Conservation (phyloP, 2,329 filamentous ascomycete genomes). For the Mycocentrospora acerina region DNA sequence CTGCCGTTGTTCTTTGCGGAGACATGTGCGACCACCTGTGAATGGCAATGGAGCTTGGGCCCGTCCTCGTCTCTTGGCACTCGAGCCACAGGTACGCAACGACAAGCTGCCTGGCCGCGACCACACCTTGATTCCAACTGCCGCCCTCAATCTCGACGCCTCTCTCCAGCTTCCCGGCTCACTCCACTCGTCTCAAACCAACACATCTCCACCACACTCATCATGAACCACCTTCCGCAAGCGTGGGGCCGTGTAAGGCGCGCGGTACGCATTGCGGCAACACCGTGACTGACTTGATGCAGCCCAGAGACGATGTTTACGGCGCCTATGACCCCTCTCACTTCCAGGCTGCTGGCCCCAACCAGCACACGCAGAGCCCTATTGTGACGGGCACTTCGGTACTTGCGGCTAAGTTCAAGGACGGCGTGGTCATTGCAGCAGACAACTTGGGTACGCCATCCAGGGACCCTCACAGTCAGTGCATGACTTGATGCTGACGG, state of each 20-base stretch:
- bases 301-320: slow-evolving; percentile 98
- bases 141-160: slow-evolving; percentile 8
- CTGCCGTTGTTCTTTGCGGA: slow-evolving; percentile 6
- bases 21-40: slow-evolving; percentile 20
- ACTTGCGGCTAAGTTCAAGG: slow-evolving; percentile 90
- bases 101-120: slow-evolving; percentile 34
- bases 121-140: slow-evolving; percentile 22
- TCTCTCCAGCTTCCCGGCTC: not conserved
- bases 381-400: slow-evolving; percentile 97
- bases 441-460: slow-evolving; percentile 80
- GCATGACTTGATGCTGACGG: slow-evolving; percentile 9
- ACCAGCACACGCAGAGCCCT: slow-evolving; percentile 83
- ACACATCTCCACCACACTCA: slow-evolving; percentile 18
- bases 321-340: slow-evolving; percentile 88
- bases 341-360: slow-evolving; percentile 68
- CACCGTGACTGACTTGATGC: slow-evolving; percentile 21
- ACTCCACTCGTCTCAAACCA: not conserved
- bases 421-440: slow-evolving; percentile 92
- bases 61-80: slow-evolving; percentile 12
- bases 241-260: slow-evolving; percentile 64
- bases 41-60: too few species aligned
- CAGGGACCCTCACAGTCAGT: not conserved
- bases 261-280: slow-evolving; percentile 11
- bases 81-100: slow-evolving; percentile 13
- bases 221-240: slow-evolving; percentile 67